A percentile compares a stretch with the other conserved stretches of the same genome.
Conservation (phyloP, 2,329 filamentous ascomycete genomes). For the Epichloe hybrida region DNA sequence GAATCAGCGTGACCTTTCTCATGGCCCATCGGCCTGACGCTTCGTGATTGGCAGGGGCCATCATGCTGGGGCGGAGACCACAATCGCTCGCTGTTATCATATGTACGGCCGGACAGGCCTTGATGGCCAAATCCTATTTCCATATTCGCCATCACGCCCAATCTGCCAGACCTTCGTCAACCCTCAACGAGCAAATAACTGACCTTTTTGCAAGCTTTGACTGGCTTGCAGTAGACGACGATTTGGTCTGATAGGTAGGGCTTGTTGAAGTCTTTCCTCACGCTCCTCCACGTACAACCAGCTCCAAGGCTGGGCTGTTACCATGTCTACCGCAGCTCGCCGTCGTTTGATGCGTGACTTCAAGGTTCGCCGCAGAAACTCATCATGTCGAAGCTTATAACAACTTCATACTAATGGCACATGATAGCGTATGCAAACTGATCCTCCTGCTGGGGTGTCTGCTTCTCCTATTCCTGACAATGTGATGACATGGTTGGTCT, state of each 20-base stretch:
- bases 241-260: background rate
- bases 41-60: slow-evolving; percentile 12
- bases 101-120: slow-evolving; percentile 3
- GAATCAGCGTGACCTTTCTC: background rate
- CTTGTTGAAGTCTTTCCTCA: background rate
- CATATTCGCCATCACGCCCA: slow-evolving; percentile 8
- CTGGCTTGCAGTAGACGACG: background rate
- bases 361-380: slow-evolving; percentile 51
- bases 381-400: background rate
- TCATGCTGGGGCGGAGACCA: background rate
- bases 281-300: background rate
- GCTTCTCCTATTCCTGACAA: slow-evolving; percentile 93
- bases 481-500: slow-evolving; percentile 81
- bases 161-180: background rate
- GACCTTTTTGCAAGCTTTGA: background rate
- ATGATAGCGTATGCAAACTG: slow-evolving; percentile 89
- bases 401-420: slow-evolving; percentile 2
- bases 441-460: slow-evolving; percentile 91
- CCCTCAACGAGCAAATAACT: background rate
- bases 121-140: slow-evolving; percentile 12
- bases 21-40: slow-evolving; percentile 3
- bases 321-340: slow-evolving; percentile 79
- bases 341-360: slow-evolving; percentile 98
- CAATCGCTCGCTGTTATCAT: too few relatives aligned
- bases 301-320: slow-evolving; percentile 4